phyloP scores from a whole-genome alignment of 495 filamentous ascomycete species.

The Amniculicola lignicola region DNA sequence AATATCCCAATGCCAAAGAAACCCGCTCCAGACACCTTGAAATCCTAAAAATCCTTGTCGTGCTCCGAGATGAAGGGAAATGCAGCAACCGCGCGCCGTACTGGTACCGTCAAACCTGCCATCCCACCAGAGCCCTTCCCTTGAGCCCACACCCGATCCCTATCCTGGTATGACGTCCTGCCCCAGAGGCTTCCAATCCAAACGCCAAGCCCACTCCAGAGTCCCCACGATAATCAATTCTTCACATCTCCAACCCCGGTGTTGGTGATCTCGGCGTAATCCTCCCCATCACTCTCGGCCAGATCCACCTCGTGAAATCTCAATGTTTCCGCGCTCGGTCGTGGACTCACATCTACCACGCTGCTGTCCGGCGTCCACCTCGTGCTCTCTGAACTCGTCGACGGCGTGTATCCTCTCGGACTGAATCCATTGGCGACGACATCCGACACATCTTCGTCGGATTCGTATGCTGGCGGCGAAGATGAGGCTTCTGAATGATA shows the following conservation, averaged over 20 bases:
- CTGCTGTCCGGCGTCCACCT: constrained; percentile 39
- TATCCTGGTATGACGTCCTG: not conserved
- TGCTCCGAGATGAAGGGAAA: too few relatives aligned
- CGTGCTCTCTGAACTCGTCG: constrained; percentile 3
- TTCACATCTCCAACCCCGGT: constrained; percentile 18
- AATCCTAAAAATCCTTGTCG: not conserved
- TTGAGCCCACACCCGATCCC: too few relatives aligned
- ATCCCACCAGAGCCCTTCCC: too few relatives aligned
- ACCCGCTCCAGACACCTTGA: not conserved
- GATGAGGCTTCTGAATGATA: constrained; percentile 28
- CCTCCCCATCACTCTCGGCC: too few relatives aligned
- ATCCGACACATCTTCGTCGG: constrained; percentile 25
- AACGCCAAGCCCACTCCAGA: not conserved
- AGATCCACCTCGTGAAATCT: too few relatives aligned
- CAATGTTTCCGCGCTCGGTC: constrained; percentile 40
- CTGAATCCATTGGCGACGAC: constrained; percentile 36
- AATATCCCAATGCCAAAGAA: not conserved
- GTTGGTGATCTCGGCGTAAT: constrained; percentile 22
- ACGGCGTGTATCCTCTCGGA: constrained; percentile 32
- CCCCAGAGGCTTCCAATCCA: not conserved
- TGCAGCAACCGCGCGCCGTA: not conserved
- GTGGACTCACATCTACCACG: constrained; percentile 36
- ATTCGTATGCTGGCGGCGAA: constrained; percentile 27
- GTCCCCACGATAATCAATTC: constrained; percentile 1
- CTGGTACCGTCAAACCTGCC: too few relatives aligned